Percentiles rank a stretch among this genome's conserved stretches.
Evolutionary conservation across 345 rosid species (phyloP).

Genomic region (Salix udensis): DNA sequence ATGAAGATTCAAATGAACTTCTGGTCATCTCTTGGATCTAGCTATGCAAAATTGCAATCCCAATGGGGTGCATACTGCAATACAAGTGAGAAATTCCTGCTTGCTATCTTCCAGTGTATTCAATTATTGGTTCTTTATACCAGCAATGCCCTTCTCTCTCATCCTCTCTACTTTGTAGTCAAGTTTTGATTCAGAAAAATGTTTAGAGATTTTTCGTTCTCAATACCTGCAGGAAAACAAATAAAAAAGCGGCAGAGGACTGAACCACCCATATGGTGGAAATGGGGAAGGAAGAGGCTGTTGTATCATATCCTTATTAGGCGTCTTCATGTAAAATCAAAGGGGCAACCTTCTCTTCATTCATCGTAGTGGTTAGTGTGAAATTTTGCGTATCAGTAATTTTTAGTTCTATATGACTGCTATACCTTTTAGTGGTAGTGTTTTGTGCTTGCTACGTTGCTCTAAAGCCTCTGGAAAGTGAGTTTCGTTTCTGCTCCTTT

Average conservation of each 20-base stretch:
- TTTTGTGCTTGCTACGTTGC: neutral
- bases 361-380: neutral
- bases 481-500: no score
- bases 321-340: constrained; percentile 36
- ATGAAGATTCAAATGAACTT: constrained; percentile 68
- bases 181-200: neutral
- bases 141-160: neutral
- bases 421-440: neutral
- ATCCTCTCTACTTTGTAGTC: neutral
- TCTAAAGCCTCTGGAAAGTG: neutral
- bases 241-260: constrained; percentile 41
- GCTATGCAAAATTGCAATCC: constrained; percentile 47
- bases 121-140: neutral
- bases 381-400: constrained; percentile 15
- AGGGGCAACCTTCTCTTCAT: constrained; percentile 2
- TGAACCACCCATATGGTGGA: constrained; percentile 62
- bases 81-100: constrained; percentile 49
- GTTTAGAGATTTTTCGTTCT: neutral
- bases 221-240: constrained; percentile 45
- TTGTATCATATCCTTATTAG: constrained; percentile 49
- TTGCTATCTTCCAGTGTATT: neutral
- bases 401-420: constrained; percentile 6
- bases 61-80: constrained; percentile 43
- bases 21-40: constrained; percentile 60
- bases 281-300: constrained; percentile 66